Evolutionary conservation across 73 alveolate species (phyloP).

Genomic region (Tetrahymena borealis): DNA sequence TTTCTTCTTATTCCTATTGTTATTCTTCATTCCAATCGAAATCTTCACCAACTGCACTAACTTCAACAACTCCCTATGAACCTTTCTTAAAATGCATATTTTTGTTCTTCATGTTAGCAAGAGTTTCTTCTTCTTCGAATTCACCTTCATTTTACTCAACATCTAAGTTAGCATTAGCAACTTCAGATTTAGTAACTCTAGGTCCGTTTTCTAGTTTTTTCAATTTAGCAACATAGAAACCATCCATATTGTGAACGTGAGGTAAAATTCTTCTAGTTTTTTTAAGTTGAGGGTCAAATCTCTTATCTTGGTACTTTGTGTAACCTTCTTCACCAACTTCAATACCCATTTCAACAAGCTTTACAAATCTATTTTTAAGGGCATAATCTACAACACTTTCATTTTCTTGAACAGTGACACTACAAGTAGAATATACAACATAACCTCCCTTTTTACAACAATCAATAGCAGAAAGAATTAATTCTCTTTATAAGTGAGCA

Average conservation of each 20-base stretch:
- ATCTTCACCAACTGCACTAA: slow-evolving; percentile 4
- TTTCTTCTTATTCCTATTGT: slow-evolving; percentile 24
- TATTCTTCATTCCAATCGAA: slow-evolving; percentile 29
- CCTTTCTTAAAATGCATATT: background rate
- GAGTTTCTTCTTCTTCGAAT: slow-evolving; percentile 27
- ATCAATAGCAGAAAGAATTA: slow-evolving; percentile 97
- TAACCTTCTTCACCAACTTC: slow-evolving; percentile 94
- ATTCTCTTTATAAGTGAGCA: slow-evolving; percentile 95
- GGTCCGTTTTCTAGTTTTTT: slow-evolving; percentile 88
- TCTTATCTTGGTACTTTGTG: slow-evolving; percentile 78
- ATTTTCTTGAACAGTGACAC: slow-evolving; percentile 97
- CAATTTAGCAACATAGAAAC: slow-evolving; percentile 91
- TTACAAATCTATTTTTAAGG: slow-evolving; percentile 83
- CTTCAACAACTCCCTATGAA: slow-evolving; percentile 8
- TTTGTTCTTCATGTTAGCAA: slow-evolving; percentile 15
- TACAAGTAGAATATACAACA: slow-evolving; percentile 94
- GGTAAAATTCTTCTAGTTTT: slow-evolving; percentile 83
- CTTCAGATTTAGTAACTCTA: slow-evolving; percentile 37
- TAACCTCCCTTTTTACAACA: slow-evolving; percentile 74
- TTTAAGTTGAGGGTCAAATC: slow-evolving; percentile 54
- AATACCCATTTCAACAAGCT: slow-evolving; percentile 90
- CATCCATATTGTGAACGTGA: slow-evolving; percentile 96
- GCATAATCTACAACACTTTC: slow-evolving; percentile 96
- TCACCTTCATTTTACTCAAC: slow-evolving; percentile 9
- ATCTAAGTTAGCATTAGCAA: slow-evolving; percentile 22